Evolutionary conservation across 495 filamentous ascomycete genomes (phyloP).

Genomic region (Penicillium nucicola): DNA sequence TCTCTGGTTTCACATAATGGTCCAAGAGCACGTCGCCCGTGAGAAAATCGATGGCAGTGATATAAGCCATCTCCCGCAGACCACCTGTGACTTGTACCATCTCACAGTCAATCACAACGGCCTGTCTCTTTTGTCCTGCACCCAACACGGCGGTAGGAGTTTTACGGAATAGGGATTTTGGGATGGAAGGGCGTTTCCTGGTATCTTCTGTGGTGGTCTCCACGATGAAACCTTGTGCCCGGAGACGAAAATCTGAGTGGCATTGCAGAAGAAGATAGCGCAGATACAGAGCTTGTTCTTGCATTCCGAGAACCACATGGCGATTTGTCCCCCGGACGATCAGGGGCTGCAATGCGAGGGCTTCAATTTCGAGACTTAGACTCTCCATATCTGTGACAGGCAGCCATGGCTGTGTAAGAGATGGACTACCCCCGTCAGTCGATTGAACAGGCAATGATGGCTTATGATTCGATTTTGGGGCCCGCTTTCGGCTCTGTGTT

Average conservation of each 20-base stretch:
- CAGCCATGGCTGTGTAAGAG: not conserved
- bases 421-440: not conserved
- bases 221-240: too few relatives aligned
- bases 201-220: not conserved
- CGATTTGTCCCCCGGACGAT: not conserved
- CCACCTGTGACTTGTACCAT: slow-evolving; percentile 22
- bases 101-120: slow-evolving; percentile 33
- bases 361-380: too few relatives aligned
- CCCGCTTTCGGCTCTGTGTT: not conserved
- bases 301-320: not conserved
- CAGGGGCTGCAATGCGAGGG: too few relatives aligned
- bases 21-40: slow-evolving; percentile 46
- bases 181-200: not conserved
- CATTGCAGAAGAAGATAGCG: not conserved
- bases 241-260: not conserved
- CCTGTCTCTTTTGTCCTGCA: slow-evolving; percentile 3
- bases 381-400: not conserved
- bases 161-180: slow-evolving; percentile 1
- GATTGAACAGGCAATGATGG: not conserved
- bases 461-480: not conserved
- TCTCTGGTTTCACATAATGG: slow-evolving; percentile 34
- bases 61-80: slow-evolving; percentile 16
- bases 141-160: not conserved
- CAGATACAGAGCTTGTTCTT: not conserved
- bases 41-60: slow-evolving; percentile 44